A percentile compares a stretch with the other conserved stretches of the same genome.
These are phyloP conservation scores for Pythium pectinolyticum DNA, from an alignment of 352 stramenopile genomes.

Conservation along the genomic window DNA sequence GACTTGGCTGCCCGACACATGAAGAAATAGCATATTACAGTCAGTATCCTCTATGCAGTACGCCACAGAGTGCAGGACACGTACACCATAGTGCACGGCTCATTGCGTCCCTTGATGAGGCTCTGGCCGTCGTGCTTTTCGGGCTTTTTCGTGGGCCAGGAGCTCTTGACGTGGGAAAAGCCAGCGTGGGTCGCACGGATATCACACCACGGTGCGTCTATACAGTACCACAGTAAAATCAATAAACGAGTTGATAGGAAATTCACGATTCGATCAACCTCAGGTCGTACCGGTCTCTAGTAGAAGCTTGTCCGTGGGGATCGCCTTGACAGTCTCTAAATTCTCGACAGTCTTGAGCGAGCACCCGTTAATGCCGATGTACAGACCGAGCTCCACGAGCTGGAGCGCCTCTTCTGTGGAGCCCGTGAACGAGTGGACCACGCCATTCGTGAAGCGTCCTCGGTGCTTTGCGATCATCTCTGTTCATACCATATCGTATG, in stretches of 20 bases:
- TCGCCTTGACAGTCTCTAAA: constrained; percentile 88
- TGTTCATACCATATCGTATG: constrained; percentile 28
- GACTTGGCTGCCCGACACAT: constrained; percentile 81
- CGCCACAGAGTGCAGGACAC: constrained; percentile 39
- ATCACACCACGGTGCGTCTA: constrained; percentile 96
- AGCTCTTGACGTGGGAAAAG: constrained; percentile 85
- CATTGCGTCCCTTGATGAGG: constrained; percentile 94
- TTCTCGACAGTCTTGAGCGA: constrained; percentile 96
- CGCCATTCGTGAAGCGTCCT: constrained; percentile 74
- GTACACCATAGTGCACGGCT: constrained; percentile 95
- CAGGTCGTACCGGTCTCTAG: constrained; percentile 87
- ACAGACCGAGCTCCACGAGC: constrained; percentile 92
- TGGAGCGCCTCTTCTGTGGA: constrained; percentile 89
- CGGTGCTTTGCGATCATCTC: constrained; percentile 73
- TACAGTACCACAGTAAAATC: too few relatives aligned
- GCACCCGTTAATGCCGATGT: constrained; percentile 98
- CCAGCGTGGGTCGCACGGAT: constrained; percentile 94
- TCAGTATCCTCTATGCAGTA: too few relatives aligned
- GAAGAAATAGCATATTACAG: too few relatives aligned
- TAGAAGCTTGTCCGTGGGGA: constrained; percentile 92
- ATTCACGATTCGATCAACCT: neutral
- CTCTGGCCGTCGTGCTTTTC: constrained; percentile 89
- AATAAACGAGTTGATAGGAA: too few relatives aligned
- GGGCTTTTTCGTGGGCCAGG: constrained; percentile 89
- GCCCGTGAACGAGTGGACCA: constrained; percentile 97